phyloP scores from a whole-genome alignment of 129 eudicot genomes.

The Flaveria sonorensis region DNA sequence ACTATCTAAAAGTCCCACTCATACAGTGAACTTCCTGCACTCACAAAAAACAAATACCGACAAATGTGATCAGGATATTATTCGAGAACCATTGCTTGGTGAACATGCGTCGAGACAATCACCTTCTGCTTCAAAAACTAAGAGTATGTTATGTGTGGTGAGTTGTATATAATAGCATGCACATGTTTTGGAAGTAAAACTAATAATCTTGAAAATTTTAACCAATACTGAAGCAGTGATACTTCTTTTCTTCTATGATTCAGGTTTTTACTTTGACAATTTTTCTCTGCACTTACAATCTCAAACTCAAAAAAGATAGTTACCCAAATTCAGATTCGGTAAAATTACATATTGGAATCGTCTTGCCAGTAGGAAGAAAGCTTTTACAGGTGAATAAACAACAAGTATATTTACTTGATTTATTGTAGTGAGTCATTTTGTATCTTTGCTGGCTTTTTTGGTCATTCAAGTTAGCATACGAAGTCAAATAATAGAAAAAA shows the following conservation, averaged over 20 bases:
- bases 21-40: constrained; percentile 46
- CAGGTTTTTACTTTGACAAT: constrained; percentile 55
- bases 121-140: constrained; percentile 45
- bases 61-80: constrained; percentile 31
- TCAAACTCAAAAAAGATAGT: constrained; percentile 32
- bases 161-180: constrained; percentile 15
- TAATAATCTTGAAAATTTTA: no score
- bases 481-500: no score
- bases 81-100: constrained; percentile 59
- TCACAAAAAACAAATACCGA: constrained; percentile 32
- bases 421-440: neutral
- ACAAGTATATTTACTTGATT: neutral
- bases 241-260: constrained; percentile 17
- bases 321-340: constrained; percentile 16
- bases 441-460: no score
- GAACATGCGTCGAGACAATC: constrained; percentile 40
- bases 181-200: neutral
- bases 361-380: constrained; percentile 60
- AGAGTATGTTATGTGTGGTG: constrained; percentile 71
- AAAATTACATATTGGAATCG: constrained; percentile 41
- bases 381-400: constrained; percentile 52
- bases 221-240: neutral
- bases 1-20: constrained; percentile 61
- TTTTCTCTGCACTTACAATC: constrained; percentile 46
- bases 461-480: no score